These are phyloP conservation scores for Termitomyces bulborhizus DNA, from an alignment of 768 basidiomycete genomes.

Conservation along the genomic window DNA sequence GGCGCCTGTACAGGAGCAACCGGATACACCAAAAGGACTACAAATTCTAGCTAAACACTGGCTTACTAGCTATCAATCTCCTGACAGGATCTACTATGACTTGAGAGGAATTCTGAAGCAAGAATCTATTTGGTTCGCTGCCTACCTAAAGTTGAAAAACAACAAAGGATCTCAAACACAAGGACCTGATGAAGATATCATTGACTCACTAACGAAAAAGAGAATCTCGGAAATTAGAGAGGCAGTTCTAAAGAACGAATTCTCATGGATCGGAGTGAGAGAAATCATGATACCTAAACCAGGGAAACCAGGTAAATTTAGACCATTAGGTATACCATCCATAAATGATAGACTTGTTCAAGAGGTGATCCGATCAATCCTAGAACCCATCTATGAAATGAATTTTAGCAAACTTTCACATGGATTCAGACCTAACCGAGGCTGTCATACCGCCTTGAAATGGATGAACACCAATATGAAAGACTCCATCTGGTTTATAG, in stretches of 20 bases:
- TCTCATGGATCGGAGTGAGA: too few relatives aligned
- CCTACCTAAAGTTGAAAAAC: neutral
- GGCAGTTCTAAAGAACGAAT: neutral
- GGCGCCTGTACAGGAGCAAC: neutral
- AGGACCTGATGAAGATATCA: neutral
- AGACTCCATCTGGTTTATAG: neutral
- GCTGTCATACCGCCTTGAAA: neutral
- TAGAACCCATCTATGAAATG: neutral
- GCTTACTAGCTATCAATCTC: neutral
- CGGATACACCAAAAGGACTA: neutral
- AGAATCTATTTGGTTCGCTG: neutral
- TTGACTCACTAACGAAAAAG: neutral
- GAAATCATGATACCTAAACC: too few relatives aligned
- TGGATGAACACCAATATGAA: neutral
- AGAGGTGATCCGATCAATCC: neutral
- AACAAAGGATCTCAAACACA: neutral
- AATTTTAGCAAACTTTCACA: neutral
- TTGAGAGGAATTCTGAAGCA: neutral
- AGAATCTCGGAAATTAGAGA: neutral
- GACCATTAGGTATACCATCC: too few relatives aligned
- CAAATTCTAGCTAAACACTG: neutral
- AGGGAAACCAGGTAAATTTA: too few relatives aligned
- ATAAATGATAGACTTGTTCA: neutral
- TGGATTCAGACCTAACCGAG: neutral
- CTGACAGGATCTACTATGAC: neutral